A percentile compares a stretch with the other conserved stretches of the same genome.
These are phyloP conservation scores for Quercus engelmannii DNA, from an alignment of 306 rosid species.

Conservation along the genomic window DNA sequence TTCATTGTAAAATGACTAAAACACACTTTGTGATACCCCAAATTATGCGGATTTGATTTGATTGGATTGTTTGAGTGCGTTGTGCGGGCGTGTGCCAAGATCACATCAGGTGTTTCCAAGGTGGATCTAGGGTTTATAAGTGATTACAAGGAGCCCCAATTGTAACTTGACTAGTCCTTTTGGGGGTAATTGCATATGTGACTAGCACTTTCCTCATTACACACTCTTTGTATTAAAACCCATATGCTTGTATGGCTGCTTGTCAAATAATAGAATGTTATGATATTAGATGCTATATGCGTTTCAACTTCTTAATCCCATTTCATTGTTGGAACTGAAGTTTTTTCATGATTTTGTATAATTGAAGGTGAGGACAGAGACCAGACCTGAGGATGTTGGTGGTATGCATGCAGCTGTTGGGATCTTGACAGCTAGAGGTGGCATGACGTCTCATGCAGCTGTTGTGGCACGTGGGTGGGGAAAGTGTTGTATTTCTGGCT, in stretches of 20 bases:
- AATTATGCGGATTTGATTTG: no score
- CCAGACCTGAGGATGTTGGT: slow-evolving; percentile 98
- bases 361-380: slow-evolving; percentile 86
- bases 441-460: slow-evolving; percentile 99
- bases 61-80: no score
- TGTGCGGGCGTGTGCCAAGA: no score
- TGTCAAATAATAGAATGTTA: neutral
- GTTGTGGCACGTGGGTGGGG: slow-evolving; percentile 99
- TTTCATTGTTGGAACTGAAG: slow-evolving; percentile 4
- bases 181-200: no score
- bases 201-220: no score
- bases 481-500: slow-evolving; percentile 93
- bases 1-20: neutral
- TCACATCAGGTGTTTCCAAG: no score
- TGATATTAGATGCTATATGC: no score
- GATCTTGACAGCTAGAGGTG: slow-evolving; percentile 96
- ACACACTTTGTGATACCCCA: neutral
- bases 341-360: slow-evolving; percentile 10
- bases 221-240: neutral
- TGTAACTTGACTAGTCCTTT: no score
- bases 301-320: neutral
- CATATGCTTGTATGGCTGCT: neutral
- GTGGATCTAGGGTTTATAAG: no score
- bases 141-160: no score
- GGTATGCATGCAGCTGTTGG: slow-evolving; percentile 99